Percentiles rank a stretch among this genome's conserved stretches.
Evolutionary conservation across 2,329 filamentous ascomycete species (phyloP).

Genomic region (Hortaea sp.): DNA sequence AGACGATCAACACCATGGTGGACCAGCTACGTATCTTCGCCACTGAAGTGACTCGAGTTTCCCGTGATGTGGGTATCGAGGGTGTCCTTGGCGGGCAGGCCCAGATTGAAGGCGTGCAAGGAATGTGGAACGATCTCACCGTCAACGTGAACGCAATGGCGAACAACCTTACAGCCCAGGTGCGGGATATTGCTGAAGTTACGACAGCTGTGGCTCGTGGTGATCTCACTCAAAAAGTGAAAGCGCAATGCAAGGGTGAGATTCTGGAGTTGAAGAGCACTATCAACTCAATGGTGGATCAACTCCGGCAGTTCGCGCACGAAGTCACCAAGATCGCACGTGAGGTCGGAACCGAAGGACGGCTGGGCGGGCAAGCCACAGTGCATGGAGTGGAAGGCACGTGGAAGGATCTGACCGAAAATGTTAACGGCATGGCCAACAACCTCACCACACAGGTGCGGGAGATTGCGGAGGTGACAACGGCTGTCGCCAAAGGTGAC

Average conservation of each 20-base stretch:
- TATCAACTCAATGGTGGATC: slow-evolving; percentile 45
- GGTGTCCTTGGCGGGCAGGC: slow-evolving; percentile 55
- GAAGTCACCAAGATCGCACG: slow-evolving; percentile 44
- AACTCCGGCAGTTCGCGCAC: slow-evolving; percentile 42
- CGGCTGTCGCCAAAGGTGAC: slow-evolving; percentile 42
- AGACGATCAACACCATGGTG: slow-evolving; percentile 67
- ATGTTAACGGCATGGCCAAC: slow-evolving; percentile 45
- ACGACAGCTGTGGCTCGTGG: slow-evolving; percentile 43
- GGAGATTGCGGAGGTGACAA: slow-evolving; percentile 44
- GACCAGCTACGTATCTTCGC: slow-evolving; percentile 56
- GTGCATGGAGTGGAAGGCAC: slow-evolving; percentile 44
- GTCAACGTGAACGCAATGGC: slow-evolving; percentile 46
- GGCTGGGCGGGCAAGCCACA: slow-evolving; percentile 42
- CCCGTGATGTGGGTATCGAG: slow-evolving; percentile 54
- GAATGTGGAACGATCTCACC: slow-evolving; percentile 58
- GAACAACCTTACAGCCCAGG: slow-evolving; percentile 43
- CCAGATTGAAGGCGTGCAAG: slow-evolving; percentile 54
- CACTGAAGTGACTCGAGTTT: slow-evolving; percentile 55
- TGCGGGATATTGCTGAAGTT: slow-evolving; percentile 44
- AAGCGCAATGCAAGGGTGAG: slow-evolving; percentile 43
- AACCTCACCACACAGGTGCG: slow-evolving; percentile 39
- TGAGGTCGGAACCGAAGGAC: slow-evolving; percentile 43
- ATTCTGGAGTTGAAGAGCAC: slow-evolving; percentile 43
- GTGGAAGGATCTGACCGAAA: slow-evolving; percentile 45
- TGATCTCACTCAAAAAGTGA: slow-evolving; percentile 42